Evolutionary conservation across 192 early-diverging fungal species (phyloP), one percentile per base, ranked within the genome.

Genomic region (Coemansia asiatica): DNA sequence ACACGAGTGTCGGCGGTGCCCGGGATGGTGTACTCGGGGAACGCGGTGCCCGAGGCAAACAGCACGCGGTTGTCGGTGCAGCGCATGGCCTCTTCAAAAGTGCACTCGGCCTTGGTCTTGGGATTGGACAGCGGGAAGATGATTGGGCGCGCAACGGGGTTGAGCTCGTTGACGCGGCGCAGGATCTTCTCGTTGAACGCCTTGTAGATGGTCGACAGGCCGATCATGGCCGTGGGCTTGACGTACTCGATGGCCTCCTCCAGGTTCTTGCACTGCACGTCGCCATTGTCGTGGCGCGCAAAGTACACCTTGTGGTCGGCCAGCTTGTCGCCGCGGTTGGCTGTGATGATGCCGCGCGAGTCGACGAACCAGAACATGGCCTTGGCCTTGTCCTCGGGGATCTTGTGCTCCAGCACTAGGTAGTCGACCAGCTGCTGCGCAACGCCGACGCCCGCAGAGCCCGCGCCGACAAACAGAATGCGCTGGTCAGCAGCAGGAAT

Each of bases 41-140:
- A 98, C 5, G 90, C 92, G 8, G 95, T 97, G 56, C 96, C 96
- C 4, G 92, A 95, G 19, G 94, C 95, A 85, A 98, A 98, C 56
- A 98, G 88, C 21, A 94, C 95, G 56, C 87, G 83, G 71, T 94
- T 90, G 58, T 93, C 79, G 13, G 96, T 94, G 77, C 76, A 72
- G 49, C 76, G 74, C 90, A 98, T 93, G 49, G 96, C 95, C 61
- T 91, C 78, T 80, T 92, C 94, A 61, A 91, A 97, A 7, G 92
- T 93, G 84, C 96, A 98, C 84, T 98, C 96, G 62, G 94, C 92
- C 76, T 94, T 93, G 60, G 85, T 87, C 58, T 83, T 71, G 28
- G 94, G 95, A 72, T 96, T 97, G 16, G 91, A 94, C 62, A 94
- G 82, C 7, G 95, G 95, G 79, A 97, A 94, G 46, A 97, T 86